Base-by-base conservation (phyloP, 2,329 filamentous ascomycete species). In the Helotiales sp. region DNA sequence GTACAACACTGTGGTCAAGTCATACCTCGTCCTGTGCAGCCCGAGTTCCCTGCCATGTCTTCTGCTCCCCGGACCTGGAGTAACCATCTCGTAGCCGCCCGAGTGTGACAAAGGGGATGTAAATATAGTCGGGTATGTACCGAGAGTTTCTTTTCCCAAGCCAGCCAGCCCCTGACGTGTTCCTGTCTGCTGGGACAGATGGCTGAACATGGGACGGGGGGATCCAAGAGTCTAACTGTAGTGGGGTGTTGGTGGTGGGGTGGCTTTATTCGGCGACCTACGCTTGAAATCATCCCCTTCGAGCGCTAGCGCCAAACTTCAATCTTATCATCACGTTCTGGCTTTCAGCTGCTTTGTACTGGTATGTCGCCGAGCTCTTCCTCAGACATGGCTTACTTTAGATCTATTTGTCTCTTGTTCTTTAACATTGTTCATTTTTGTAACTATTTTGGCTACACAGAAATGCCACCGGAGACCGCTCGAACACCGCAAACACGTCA, bases 251-350 rank as follows among this genome's bases (percentile, higher is more conserved):
- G 24, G 37, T 20, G 17, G 37, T 45, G 57, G 57, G 57, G 57
- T 59, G 55, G 55, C 37, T 59, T 43, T 45, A 37, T 60, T 57
- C 57, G 57, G 22, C 57, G 57, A 60, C 57, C 37, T 47, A 60
- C 15, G 37, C 37, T 37, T 17, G 22, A 20, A 11, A 28, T 28
- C 57, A 13, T 60, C 57, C 57, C 57, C 57, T 45, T 60, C 17
- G 57, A 60, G 57, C 37, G 2, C 24, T 60, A 45, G 57, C 57
- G 57, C 57, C 34, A 60, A 60, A 60, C 24, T 43, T 47, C 34
- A 28, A 60, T 24, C 40, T 45, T 30, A 60, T 32, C 11, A 30
- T 60, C 34, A 59, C 13, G 2, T 28, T 59, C 24, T 59, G 20
- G 13, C 37, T 28, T 45, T 8, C 3, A 43, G 22, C 32, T 34